These are phyloP conservation scores for Sporothrix sp. DNA, from an alignment of 2,329 filamentous ascomycete species.

Conservation along the genomic window DNA sequence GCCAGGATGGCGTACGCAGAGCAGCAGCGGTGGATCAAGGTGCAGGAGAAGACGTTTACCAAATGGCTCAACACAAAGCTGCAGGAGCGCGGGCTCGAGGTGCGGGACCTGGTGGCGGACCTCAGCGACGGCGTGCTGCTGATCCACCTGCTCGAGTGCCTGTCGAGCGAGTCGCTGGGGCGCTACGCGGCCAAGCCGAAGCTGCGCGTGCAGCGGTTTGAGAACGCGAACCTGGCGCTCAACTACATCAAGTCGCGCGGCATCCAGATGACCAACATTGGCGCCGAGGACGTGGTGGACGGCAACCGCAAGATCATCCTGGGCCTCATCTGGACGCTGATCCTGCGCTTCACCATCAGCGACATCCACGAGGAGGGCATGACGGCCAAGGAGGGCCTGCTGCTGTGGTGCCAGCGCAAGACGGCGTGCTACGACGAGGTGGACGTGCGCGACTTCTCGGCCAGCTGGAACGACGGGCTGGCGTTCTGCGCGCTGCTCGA, in stretches of 20 bases:
- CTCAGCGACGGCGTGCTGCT: constrained; percentile 90
- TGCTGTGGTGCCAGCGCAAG: constrained; percentile 97
- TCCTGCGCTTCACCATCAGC: constrained; percentile 94
- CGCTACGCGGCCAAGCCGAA: constrained; percentile 96
- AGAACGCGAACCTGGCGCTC: constrained; percentile 93
- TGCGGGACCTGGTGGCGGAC: constrained; percentile 80
- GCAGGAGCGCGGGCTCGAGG: constrained; percentile 63
- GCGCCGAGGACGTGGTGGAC: constrained; percentile 95
- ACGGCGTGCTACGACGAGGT: constrained; percentile 98
- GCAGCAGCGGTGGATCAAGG: constrained; percentile 61
- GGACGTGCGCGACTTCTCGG: constrained; percentile 87
- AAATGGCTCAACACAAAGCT: constrained; percentile 99
- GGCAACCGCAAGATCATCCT: constrained; percentile 97
- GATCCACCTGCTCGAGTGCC: constrained; percentile 93
- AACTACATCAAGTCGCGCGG: constrained; percentile 76
- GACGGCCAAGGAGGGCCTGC: constrained; percentile 89
- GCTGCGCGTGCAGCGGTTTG: constrained; percentile 90
- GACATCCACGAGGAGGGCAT: constrained; percentile 98
- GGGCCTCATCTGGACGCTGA: constrained; percentile 95
- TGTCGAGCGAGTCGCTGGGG: constrained; percentile 87
- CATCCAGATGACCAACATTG: constrained; percentile 98
- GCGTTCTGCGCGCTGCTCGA: constrained; percentile 94
- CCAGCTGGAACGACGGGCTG: constrained; percentile 93
- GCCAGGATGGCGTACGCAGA: constrained; percentile 54
- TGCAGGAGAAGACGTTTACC: constrained; percentile 98